These are phyloP conservation scores for Chenopodium suecicum DNA, from an alignment of 148 eudicot genomes.

Conservation along the genomic window DNA sequence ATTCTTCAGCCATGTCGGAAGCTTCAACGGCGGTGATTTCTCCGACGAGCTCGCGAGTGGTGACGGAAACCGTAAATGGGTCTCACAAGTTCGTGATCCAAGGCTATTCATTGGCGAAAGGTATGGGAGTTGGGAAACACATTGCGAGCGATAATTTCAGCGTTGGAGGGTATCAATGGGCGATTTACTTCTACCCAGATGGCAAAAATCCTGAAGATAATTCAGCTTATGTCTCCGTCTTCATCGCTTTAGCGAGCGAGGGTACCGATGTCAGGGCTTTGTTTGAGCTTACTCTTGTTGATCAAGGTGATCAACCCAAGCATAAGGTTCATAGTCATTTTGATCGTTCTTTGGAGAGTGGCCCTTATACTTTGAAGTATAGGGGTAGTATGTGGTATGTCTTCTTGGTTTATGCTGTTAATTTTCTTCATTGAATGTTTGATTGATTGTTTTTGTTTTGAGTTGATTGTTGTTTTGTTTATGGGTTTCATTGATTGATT, in stretches of 20 bases:
- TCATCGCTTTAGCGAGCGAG: slow-evolving; percentile 50
- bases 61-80: slow-evolving; percentile 41
- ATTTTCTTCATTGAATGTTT: background rate
- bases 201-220: slow-evolving; percentile 53
- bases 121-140: slow-evolving; percentile 54
- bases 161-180: slow-evolving; percentile 54
- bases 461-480: background rate
- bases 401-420: background rate
- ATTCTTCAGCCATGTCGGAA: slow-evolving; percentile 27
- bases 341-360: slow-evolving; percentile 46
- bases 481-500: background rate
- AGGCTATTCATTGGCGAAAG: slow-evolving; percentile 46
- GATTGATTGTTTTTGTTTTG: background rate
- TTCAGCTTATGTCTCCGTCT: slow-evolving; percentile 47
- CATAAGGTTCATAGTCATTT: slow-evolving; percentile 53
- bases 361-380: slow-evolving; percentile 47
- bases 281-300: slow-evolving; percentile 46
- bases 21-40: slow-evolving; percentile 24
- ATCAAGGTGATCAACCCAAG: slow-evolving; percentile 43
- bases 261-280: slow-evolving; percentile 47
- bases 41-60: slow-evolving; percentile 38
- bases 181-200: slow-evolving; percentile 51
- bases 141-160: slow-evolving; percentile 47
- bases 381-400: slow-evolving; percentile 55
- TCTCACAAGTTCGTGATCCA: slow-evolving; percentile 45